Evolutionary conservation across 2,329 filamentous ascomycete genomes (phyloP).

Genomic region (Colletotrichum plurivorum): DNA sequence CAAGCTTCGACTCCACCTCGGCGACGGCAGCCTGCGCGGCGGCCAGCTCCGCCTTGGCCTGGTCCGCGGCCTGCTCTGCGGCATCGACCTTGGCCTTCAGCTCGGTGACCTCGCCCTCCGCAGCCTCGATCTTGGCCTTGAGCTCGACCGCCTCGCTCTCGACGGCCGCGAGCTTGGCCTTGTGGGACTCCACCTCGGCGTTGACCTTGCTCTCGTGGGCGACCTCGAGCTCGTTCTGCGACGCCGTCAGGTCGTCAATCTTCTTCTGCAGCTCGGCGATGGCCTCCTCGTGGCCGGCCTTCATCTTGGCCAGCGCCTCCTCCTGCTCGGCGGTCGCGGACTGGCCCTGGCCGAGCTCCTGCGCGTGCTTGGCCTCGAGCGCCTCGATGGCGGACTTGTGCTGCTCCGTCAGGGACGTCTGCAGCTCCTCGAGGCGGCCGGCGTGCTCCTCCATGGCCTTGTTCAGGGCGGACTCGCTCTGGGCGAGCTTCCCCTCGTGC

Average conservation of each 20-base stretch:
- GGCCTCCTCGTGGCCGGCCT: conserved; percentile 62
- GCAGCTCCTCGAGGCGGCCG: conserved; percentile 64
- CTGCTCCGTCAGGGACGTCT: conserved; percentile 63
- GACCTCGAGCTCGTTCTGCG: conserved; percentile 60
- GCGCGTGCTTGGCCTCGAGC: conserved; percentile 67
- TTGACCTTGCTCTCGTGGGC: conserved; percentile 61
- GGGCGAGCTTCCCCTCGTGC: conserved; percentile 54
- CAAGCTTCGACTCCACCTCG: conserved; percentile 62
- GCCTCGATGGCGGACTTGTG: conserved; percentile 64
- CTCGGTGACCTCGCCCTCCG: conserved; percentile 65
- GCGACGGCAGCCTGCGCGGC: conserved; percentile 57
- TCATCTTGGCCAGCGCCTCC: conserved; percentile 64
- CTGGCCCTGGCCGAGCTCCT: conserved; percentile 63
- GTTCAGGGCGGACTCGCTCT: conserved; percentile 53
- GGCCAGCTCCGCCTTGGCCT: conserved; percentile 57
- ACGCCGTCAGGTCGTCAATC: conserved; percentile 66
- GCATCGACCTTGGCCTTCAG: conserved; percentile 64
- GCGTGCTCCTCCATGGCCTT: conserved; percentile 63
- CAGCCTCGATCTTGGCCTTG: conserved; percentile 61
- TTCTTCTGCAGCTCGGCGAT: conserved; percentile 67
- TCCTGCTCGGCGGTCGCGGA: conserved; percentile 62
- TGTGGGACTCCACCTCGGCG: conserved; percentile 60
- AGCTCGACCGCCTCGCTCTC: conserved; percentile 67
- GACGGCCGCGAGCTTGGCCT: conserved; percentile 62
- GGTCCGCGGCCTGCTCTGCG: conserved; percentile 61